Evolutionary conservation across 2,329 filamentous ascomycete species (phyloP).

Genomic region (Aspergillus sergii): DNA sequence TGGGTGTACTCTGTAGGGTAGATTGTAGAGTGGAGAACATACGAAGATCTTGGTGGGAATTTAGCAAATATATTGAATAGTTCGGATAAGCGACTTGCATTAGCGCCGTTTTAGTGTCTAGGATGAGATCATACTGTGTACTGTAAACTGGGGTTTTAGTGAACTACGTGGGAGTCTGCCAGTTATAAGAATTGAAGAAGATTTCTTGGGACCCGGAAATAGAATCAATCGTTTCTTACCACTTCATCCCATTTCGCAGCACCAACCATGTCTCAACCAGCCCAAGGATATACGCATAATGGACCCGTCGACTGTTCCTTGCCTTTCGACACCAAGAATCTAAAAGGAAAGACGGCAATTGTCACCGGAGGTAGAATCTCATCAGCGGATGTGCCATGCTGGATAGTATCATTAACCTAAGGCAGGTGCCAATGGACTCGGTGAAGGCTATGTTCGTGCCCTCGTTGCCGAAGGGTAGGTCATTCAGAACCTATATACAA

Average conservation of each 20-base stretch:
- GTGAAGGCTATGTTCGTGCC: constrained; percentile 9
- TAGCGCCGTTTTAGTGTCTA: neutral
- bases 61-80: too few relatives aligned
- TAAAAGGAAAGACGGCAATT: constrained; percentile 37
- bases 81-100: neutral
- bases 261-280: neutral
- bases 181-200: neutral
- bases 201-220: neutral
- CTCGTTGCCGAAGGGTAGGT: constrained; percentile 4
- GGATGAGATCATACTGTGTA: neutral
- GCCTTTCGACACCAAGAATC: neutral
- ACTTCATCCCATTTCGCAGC: neutral
- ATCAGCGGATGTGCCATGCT: too few relatives aligned
- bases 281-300: neutral
- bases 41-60: too few relatives aligned
- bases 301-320: constrained; percentile 1
- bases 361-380: constrained; percentile 21
- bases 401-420: fast-evolving
- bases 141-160: neutral
- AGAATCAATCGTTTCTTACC: neutral
- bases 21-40: too few relatives aligned
- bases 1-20: too few relatives aligned
- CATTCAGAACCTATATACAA: neutral
- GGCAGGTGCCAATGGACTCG: constrained; percentile 7
- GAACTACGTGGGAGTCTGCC: neutral